Percentiles rank a stretch among this genome's conserved stretches.
Evolutionary conservation across 495 filamentous ascomycete species (phyloP).

Genomic region (Trichoderma virens): DNA sequence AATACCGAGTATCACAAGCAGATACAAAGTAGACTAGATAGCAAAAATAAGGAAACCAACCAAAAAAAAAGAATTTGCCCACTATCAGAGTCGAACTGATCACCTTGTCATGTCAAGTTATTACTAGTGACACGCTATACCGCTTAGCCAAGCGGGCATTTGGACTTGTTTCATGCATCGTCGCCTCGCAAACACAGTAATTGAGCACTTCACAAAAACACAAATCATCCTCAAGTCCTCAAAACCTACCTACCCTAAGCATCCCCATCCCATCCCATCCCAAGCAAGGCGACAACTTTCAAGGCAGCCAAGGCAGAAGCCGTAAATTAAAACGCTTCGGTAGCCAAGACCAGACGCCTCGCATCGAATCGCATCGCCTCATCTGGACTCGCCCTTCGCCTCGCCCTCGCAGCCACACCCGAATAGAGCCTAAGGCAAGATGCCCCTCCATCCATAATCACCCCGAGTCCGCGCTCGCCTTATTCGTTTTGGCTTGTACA

Average conservation of each 20-base stretch:
- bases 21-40: no score
- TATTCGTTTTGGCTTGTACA: no score
- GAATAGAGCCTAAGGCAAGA: not conserved
- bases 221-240: not conserved
- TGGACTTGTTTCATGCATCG: not conserved
- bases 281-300: no score
- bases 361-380: no score
- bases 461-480: no score
- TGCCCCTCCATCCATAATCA: no score
- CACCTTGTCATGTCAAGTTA: not conserved
- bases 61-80: not conserved
- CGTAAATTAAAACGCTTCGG: no score
- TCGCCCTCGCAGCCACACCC: not conserved
- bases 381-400: not conserved
- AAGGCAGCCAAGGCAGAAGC: not conserved
- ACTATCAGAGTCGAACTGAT: conserved; percentile 8
- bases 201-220: not conserved
- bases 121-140: conserved; percentile 8
- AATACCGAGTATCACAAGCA: no score
- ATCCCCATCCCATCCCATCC: not conserved
- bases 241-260: not conserved
- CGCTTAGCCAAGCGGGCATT: conserved; percentile 6
- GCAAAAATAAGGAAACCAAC: not conserved
- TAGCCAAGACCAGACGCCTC: no score
- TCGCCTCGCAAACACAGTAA: not conserved